Conservation (phyloP, 306 rosid species). For the Cucumis melo region DNA sequence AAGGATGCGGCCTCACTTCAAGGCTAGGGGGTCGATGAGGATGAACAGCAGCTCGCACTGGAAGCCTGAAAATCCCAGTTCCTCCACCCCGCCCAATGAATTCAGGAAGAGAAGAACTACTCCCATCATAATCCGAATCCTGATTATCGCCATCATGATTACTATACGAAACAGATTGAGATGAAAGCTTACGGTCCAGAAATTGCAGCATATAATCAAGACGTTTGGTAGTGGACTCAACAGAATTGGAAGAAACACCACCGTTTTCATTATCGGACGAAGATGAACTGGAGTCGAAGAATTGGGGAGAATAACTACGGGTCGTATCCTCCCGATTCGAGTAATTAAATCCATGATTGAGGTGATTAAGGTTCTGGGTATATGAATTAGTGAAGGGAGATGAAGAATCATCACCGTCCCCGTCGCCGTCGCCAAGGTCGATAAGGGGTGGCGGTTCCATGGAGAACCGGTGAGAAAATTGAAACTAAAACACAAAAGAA, state of each 20-base stretch:
- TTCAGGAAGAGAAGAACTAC: constrained; percentile 34
- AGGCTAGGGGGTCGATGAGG: constrained; percentile 70
- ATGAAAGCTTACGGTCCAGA: constrained; percentile 67
- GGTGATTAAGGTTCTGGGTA: background rate
- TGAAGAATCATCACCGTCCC: background rate
- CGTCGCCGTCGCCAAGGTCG: constrained; percentile 8
- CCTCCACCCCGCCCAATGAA: constrained; percentile 67
- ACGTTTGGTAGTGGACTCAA: constrained; percentile 63
- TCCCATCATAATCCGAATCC: background rate
- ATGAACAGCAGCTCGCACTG: constrained; percentile 52
- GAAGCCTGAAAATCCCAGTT: constrained; percentile 45
- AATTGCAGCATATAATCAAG: constrained; percentile 83
- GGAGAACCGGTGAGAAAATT: background rate
- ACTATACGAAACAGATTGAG: background rate
- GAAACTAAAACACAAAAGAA: background rate
- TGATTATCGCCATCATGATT: background rate
- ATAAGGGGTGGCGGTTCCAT: constrained; percentile 12
- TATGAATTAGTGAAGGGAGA: constrained; percentile 2
- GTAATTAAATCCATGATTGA: constrained; percentile 10
- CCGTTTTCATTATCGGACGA: constrained; percentile 35
- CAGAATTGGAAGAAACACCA: constrained; percentile 30
- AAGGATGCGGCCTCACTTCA: constrained; percentile 72
- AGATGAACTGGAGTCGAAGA: constrained; percentile 9
- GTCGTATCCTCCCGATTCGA: constrained; percentile 8
- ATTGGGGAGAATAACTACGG: background rate